Evolutionary conservation across 192 early-diverging fungal genomes (phyloP), one percentile per base, ranked within the genome.

Genomic region (Obelidium mucronatum): DNA sequence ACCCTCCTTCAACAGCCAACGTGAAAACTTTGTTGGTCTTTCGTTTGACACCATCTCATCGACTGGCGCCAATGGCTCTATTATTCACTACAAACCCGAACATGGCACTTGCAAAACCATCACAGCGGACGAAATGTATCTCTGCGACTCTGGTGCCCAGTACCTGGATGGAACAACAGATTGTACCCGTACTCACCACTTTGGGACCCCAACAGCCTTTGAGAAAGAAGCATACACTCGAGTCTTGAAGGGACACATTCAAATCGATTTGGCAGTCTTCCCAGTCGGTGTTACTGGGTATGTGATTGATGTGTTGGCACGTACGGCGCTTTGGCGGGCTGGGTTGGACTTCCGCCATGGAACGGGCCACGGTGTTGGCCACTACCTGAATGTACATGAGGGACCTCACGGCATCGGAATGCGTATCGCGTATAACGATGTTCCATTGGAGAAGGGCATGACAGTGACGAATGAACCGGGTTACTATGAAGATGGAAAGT

Each of bases 221-320:
- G 92, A 99, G 81, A 94, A 91, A 81, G 92, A 95, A 64, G 93
- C 93, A 80, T 98, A 94, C 82, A 99, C 97, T 11, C 91, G 96
- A n/a, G 97, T 99, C 71, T 87, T 99, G 31, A 95, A 99, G 85
- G 97, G 97, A 39, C 97, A 99, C 74, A 98, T 98, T 82, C 91
- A 93, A 40, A 88, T 98, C 64, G 96, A 97, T 74, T 74, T 85
- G 69, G 90, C 92, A 1, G 90, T 97, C 36, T 98, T 99, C 85
- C 97, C 97, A 2, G 79, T 79, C 19, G 94, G 94, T 30, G 72
- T 68, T 3, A 76, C 39, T 78, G 95, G 97, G 24, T 99, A 93
- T 80, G 82, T 92, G n/a, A 81, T 99, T 52, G 97, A 99, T 79
- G 87, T 91, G 40, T 86, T 97, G 68, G 94, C 97, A 8, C 89